Evolutionary conservation across 2,329 filamentous ascomycete genomes (phyloP).

Genomic region (Calonectria pseudoreteaudii): DNA sequence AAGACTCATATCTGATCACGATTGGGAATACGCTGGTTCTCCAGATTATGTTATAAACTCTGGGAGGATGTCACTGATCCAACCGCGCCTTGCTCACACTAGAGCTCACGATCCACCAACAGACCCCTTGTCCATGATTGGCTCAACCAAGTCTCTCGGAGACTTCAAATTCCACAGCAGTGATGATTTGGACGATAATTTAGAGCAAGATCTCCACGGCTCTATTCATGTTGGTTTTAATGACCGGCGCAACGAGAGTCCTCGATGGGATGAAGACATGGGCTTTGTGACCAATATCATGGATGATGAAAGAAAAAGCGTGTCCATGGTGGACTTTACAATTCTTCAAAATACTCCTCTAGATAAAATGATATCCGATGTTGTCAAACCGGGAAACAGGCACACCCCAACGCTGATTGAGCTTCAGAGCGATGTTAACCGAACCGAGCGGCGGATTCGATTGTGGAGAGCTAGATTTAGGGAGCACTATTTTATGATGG

Average conservation of each 20-base stretch:
- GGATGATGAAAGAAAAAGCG: slow-evolving; percentile 51
- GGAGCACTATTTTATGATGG: slow-evolving; percentile 58
- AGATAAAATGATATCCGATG: slow-evolving; percentile 59
- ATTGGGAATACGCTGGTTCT: slow-evolving; percentile 28
- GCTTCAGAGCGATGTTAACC: slow-evolving; percentile 49
- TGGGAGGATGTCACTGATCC: slow-evolving; percentile 28
- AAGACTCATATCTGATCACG: slow-evolving; percentile 21
- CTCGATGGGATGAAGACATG: slow-evolving; percentile 50
- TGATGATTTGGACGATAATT: slow-evolving; percentile 31
- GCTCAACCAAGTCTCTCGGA: slow-evolving; percentile 18
- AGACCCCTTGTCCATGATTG: slow-evolving; percentile 31
- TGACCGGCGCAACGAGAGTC: slow-evolving; percentile 46
- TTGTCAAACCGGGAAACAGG: slow-evolving; percentile 47
- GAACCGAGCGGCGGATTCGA: slow-evolving; percentile 55
- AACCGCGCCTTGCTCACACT: neutral
- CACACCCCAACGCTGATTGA: slow-evolving; percentile 42
- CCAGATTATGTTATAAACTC: slow-evolving; percentile 30
- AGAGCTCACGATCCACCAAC: slow-evolving; percentile 27
- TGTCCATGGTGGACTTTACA: slow-evolving; percentile 51
- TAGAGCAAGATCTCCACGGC: slow-evolving; percentile 55
- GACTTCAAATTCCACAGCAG: slow-evolving; percentile 3
- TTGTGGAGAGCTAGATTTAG: slow-evolving; percentile 58
- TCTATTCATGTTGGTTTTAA: slow-evolving; percentile 52
- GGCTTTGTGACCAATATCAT: slow-evolving; percentile 53
- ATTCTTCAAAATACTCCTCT: slow-evolving; percentile 54